Base-by-base conservation (phyloP, 2,329 filamentous ascomycete genomes). In the Aureobasidium vineae region DNA sequence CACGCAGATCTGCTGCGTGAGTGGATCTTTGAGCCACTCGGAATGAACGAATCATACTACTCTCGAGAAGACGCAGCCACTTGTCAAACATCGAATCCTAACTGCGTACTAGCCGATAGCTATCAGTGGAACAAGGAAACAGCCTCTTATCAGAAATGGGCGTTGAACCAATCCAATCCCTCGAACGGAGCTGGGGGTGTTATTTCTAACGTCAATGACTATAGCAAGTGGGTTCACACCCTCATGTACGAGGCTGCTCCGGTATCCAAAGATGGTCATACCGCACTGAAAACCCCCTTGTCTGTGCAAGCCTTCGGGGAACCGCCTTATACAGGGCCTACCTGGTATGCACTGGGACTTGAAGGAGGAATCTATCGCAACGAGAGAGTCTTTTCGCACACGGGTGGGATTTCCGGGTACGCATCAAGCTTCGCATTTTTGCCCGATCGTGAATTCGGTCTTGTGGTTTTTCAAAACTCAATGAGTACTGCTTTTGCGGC, bases 181-280 rank as follows among this genome's bases (percentile, higher is more conserved):
- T 15, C 67, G 3, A 68, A 68, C 19, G 72, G 72, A 43, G 70
- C 72, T 23, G 72, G 71, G 15, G 71, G 70, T 13, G 68, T 72
- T 63, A 69, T 85, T 26, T 81, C 80, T 26, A 83, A 78, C 54
- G 82, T 82, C 1, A 63, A 76, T 8, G 84, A 86, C 73, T 85
- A 84, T 70, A 72, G 77, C 1, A 80, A 79, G 70, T 87, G 84
- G 84, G 69, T 85, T 2, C 74, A 76, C 31, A 81, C 80, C 23
- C 74, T 85, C 28, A 73, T 86, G 28, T 71, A 77, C n/a, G 72
- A 70, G 41, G 72, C 73, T 2, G 66, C 60, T 8, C 66, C 68
- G 21, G 54, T 69, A 2, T 65, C 60, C 31, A 65, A 65, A 33
- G 64, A 43, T 2, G 64, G 59, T 5, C 66, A 69, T 43, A 49